These are phyloP conservation scores for Dioszegia crocea DNA, from an alignment of 768 basidiomycete species.

Conservation along the genomic window DNA sequence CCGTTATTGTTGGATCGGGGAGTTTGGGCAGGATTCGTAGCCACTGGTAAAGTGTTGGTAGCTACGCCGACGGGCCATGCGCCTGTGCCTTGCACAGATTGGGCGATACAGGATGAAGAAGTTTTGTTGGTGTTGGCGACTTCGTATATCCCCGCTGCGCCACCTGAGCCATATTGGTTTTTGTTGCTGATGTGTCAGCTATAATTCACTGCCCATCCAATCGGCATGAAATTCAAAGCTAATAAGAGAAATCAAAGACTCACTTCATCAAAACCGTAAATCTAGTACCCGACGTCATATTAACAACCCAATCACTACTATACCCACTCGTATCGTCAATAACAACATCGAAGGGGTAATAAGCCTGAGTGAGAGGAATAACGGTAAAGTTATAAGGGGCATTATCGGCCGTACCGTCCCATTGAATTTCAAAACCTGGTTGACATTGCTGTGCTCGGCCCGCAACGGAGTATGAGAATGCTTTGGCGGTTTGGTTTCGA, in stretches of 20 bases:
- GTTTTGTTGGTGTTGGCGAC: constrained; percentile 17
- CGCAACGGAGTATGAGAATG: constrained; percentile 34
- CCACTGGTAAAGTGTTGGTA: constrained; percentile 21
- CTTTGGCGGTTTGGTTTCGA: constrained; percentile 20
- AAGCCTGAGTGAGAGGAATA: constrained; percentile 34
- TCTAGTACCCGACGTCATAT: constrained; percentile 32
- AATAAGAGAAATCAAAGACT: too few relatives aligned
- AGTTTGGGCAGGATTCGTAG: constrained; percentile 18
- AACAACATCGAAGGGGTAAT: constrained; percentile 33
- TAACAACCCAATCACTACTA: constrained; percentile 29
- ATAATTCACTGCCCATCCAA: too few relatives aligned
- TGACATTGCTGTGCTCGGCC: constrained; percentile 30
- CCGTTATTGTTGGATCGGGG: constrained; percentile 1
- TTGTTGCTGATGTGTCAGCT: constrained; percentile 11
- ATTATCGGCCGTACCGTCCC: constrained; percentile 23
- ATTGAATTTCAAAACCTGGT: constrained; percentile 32
- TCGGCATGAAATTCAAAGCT: too few relatives aligned
- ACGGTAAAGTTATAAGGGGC: constrained; percentile 39
- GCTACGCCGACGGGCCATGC: constrained; percentile 30
- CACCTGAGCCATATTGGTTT: constrained; percentile 32
- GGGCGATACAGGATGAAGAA: constrained; percentile 10
- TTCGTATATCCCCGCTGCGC: constrained; percentile 32
- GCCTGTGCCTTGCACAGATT: constrained; percentile 13
- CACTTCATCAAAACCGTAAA: constrained; percentile 43
- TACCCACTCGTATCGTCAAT: constrained; percentile 9